phyloP scores from a whole-genome alignment of 352 stramenopile genomes.

The Globisporangium radiosum region DNA sequence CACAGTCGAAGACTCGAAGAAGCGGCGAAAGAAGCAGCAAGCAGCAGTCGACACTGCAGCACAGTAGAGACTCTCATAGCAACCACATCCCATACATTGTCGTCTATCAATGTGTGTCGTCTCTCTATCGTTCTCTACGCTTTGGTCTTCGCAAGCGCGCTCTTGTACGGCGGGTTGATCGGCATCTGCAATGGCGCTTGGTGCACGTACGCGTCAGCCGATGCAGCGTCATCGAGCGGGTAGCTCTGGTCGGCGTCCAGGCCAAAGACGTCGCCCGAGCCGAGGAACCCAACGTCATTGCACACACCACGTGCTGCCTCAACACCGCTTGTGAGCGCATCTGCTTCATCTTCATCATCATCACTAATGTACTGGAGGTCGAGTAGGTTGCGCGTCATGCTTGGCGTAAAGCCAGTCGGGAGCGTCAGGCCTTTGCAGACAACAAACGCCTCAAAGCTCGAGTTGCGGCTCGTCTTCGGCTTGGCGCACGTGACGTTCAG shows the following conservation, averaged over 20 bases:
- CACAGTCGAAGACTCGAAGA: slow-evolving; percentile 73
- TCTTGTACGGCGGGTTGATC: slow-evolving; percentile 83
- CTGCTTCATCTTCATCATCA: slow-evolving; percentile 19
- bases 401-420: slow-evolving; percentile 36
- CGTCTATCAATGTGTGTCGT: slow-evolving; percentile 10
- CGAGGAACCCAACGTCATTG: slow-evolving; percentile 58
- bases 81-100: too few relatives aligned
- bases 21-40: slow-evolving; percentile 51
- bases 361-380: slow-evolving; percentile 57
- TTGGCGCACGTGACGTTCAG: slow-evolving; percentile 70
- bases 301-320: slow-evolving; percentile 38
- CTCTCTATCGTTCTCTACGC: neutral
- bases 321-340: slow-evolving; percentile 21
- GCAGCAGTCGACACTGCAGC: slow-evolving; percentile 4
- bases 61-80: neutral
- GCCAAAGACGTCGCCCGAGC: slow-evolving; percentile 70
- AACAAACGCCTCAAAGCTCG: slow-evolving; percentile 79
- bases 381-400: slow-evolving; percentile 68
- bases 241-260: slow-evolving; percentile 83
- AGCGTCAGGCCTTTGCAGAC: slow-evolving; percentile 65
- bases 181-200: slow-evolving; percentile 77
- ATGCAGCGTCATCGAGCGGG: slow-evolving; percentile 32
- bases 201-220: slow-evolving; percentile 38
- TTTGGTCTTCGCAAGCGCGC: slow-evolving; percentile 54
- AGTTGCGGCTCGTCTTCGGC: slow-evolving; percentile 81